These are phyloP conservation scores for Penicillium canescens DNA, from an alignment of 495 filamentous ascomycete genomes.

Conservation along the genomic window DNA sequence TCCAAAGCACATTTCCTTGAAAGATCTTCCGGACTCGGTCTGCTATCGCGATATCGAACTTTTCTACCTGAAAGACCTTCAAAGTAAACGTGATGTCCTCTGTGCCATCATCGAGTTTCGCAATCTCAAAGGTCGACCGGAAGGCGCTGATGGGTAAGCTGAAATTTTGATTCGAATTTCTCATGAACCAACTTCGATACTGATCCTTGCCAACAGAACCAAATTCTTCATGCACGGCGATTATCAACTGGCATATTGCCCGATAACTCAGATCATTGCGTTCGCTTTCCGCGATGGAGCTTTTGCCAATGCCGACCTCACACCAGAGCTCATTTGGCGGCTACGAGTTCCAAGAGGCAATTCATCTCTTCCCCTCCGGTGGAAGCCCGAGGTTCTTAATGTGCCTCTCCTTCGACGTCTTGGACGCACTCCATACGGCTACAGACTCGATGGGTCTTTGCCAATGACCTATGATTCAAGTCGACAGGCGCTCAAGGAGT, in stretches of 20 bases:
- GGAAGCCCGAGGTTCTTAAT: slow-evolving; percentile 28
- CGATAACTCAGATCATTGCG: slow-evolving; percentile 30
- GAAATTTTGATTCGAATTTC: slow-evolving; percentile 1
- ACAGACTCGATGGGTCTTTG: slow-evolving; percentile 24
- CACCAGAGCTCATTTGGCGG: slow-evolving; percentile 29
- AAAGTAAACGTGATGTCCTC: slow-evolving; percentile 28
- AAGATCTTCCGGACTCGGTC: slow-evolving; percentile 28
- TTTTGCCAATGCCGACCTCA: slow-evolving; percentile 28
- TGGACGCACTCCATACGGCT: slow-evolving; percentile 20
- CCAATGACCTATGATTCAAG: slow-evolving; percentile 24
- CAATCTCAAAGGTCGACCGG: slow-evolving; percentile 29
- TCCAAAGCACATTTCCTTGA: slow-evolving; percentile 19
- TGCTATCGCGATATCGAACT: slow-evolving; percentile 33
- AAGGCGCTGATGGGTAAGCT: slow-evolving; percentile 28
- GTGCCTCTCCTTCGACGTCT: slow-evolving; percentile 24
- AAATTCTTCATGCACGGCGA: slow-evolving; percentile 36
- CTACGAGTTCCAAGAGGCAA: slow-evolving; percentile 26
- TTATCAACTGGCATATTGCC: slow-evolving; percentile 33
- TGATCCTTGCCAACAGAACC: slow-evolving; percentile 20
- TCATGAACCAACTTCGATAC: slow-evolving; percentile 1
- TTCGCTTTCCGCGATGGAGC: slow-evolving; percentile 28
- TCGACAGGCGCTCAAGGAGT: slow-evolving; percentile 16
- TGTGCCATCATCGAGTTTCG: slow-evolving; percentile 29
- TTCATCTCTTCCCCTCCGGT: slow-evolving; percentile 22
- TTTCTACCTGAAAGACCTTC: slow-evolving; percentile 26